These are phyloP conservation scores for Anisodus tanguticus DNA, from an alignment of 257 asterid genomes.

Conservation along the genomic window DNA sequence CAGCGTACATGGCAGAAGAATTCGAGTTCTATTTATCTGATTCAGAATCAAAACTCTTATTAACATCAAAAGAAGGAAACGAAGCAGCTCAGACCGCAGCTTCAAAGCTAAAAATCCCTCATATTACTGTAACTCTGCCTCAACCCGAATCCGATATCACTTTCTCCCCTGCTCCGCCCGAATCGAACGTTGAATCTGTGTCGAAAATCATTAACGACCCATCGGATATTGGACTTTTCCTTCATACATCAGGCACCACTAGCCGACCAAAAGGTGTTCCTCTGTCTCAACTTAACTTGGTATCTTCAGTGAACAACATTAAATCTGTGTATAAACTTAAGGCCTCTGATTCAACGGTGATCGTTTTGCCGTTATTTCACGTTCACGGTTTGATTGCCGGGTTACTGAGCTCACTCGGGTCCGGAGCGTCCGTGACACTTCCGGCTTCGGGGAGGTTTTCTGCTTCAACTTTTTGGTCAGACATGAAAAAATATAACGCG, in stretches of 20 bases:
- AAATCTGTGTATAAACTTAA: slow-evolving; percentile 70
- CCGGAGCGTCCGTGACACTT: slow-evolving; percentile 88
- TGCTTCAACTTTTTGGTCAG: slow-evolving; percentile 92
- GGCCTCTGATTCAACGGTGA: slow-evolving; percentile 82
- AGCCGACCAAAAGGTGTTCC: slow-evolving; percentile 99
- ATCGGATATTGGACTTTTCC: slow-evolving; percentile 79
- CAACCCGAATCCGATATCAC: slow-evolving; percentile 52
- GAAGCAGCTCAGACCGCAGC: slow-evolving; percentile 92
- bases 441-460: slow-evolving; percentile 96
- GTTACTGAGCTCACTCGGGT: slow-evolving; percentile 76
- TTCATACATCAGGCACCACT: slow-evolving; percentile 99
- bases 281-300: slow-evolving; percentile 74
- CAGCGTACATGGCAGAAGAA: slow-evolving; percentile 98
- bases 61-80: slow-evolving; percentile 82
- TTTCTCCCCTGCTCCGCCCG: slow-evolving; percentile 49
- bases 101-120: slow-evolving; percentile 73
- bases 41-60: slow-evolving; percentile 74
- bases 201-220: slow-evolving; percentile 66
- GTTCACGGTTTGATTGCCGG: slow-evolving; percentile 94
- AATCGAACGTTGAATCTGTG: slow-evolving; percentile 41
- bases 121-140: slow-evolving; percentile 59
- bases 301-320: slow-evolving; percentile 74
- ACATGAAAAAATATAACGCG: slow-evolving; percentile 72
- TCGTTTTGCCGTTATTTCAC: slow-evolving; percentile 88
- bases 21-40: slow-evolving; percentile 90